Evolutionary conservation across 345 rosid genomes (phyloP).

Genomic region (Laguncularia racemosa): DNA sequence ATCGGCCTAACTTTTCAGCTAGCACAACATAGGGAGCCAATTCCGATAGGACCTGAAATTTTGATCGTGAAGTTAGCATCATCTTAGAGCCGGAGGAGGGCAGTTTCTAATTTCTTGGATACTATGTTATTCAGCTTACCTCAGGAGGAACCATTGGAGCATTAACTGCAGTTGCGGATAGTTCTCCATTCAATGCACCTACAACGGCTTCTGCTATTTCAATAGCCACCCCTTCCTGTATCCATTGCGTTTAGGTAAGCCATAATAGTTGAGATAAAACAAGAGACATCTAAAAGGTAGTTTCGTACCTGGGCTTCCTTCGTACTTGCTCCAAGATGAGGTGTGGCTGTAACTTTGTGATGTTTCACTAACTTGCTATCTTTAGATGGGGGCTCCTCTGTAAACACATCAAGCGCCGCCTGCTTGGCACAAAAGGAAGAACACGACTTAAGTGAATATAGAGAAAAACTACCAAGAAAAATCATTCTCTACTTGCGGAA

Average conservation of each 20-base stretch:
- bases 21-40: slow-evolving; percentile 51
- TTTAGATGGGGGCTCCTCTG: slow-evolving; percentile 27
- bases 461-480: no score
- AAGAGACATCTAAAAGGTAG: not conserved
- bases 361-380: slow-evolving; percentile 30
- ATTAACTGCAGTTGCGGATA: slow-evolving; percentile 28
- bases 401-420: slow-evolving; percentile 39
- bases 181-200: slow-evolving; percentile 29
- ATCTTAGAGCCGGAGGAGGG: no score
- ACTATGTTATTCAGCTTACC: slow-evolving; percentile 2
- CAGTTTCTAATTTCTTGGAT: no score
- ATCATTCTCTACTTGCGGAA: no score
- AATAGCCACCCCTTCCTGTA: slow-evolving; percentile 32
- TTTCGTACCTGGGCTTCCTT: slow-evolving; percentile 27
- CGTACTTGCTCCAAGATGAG: slow-evolving; percentile 41
- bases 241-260: not conserved
- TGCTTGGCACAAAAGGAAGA: slow-evolving; percentile 2
- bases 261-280: not conserved
- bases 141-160: slow-evolving; percentile 35
- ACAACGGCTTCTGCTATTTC: slow-evolving; percentile 36
- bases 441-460: not conserved
- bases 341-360: slow-evolving; percentile 27
- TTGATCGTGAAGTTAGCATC: not conserved
- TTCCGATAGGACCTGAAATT: slow-evolving; percentile 44
- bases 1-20: slow-evolving; percentile 54